Percentiles rank a stretch among this genome's conserved stretches.
Conservation (phyloP, 208 protist genomes). For the Acanthamoeba lenticulata region DNA sequence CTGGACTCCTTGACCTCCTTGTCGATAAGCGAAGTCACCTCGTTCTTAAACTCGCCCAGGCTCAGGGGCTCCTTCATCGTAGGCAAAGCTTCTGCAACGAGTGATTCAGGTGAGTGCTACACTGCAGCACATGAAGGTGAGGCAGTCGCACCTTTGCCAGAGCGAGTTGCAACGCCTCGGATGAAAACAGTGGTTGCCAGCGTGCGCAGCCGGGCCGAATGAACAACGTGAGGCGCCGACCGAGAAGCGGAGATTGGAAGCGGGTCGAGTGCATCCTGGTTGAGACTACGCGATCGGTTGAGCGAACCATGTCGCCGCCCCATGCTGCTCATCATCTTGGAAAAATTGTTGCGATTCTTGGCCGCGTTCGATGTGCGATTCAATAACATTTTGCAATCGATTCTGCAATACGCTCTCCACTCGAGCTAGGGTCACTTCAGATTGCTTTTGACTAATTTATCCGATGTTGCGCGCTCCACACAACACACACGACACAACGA, state of each 20-base stretch:
- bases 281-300: background rate
- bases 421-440: too few relatives aligned
- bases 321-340: constrained; percentile 41
- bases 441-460: too few relatives aligned
- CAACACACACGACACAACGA: too few relatives aligned
- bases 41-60: constrained; percentile 27
- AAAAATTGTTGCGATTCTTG: constrained; percentile 48
- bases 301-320: background rate
- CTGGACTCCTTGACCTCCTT: background rate
- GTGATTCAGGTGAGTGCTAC: too few relatives aligned
- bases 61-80: background rate
- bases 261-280: background rate
- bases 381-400: constrained; percentile 12
- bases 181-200: constrained; percentile 17
- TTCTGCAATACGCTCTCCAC: too few relatives aligned
- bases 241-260: background rate
- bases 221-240: background rate
- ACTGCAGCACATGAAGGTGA: too few relatives aligned
- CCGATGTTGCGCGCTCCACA: too few relatives aligned
- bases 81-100: background rate
- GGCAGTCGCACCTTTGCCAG: background rate
- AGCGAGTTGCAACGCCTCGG: background rate
- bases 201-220: background rate
- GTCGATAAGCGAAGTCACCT: constrained; percentile 4
- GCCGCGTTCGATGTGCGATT: background rate